Evolutionary conservation across 2,329 filamentous ascomycete species (phyloP).

Genomic region (Aulographum hederae): DNA sequence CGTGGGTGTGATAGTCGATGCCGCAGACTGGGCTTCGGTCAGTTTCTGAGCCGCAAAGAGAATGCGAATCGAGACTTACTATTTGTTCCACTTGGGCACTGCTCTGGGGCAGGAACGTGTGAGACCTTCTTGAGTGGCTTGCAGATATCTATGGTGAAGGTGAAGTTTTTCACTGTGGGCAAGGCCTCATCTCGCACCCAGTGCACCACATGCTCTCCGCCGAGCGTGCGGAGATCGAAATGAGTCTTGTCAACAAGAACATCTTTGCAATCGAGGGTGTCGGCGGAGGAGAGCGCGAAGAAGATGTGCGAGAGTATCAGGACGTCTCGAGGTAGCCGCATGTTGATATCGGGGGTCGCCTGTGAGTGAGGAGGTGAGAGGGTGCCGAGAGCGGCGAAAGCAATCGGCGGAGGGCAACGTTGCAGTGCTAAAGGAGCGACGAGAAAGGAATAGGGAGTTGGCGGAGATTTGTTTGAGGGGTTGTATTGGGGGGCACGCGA

Average conservation of each 20-base stretch:
- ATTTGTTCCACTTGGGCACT: constrained; percentile 53
- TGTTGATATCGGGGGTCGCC: no score
- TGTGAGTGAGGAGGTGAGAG: no score
- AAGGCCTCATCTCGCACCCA: constrained; percentile 27
- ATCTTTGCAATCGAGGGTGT: constrained; percentile 43
- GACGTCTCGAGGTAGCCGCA: no score
- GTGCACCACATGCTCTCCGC: constrained; percentile 51
- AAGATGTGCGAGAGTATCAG: neutral
- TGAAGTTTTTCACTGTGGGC: constrained; percentile 47
- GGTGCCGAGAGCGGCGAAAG: no score
- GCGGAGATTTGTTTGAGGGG: no score
- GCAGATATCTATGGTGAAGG: constrained; percentile 70
- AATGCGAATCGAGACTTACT: constrained; percentile 25
- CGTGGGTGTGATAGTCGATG: constrained; percentile 40
- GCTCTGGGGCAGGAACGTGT: constrained; percentile 32
- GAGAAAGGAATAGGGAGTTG: no score
- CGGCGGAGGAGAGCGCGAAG: constrained; percentile 10
- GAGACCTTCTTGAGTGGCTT: constrained; percentile 43
- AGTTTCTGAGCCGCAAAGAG: constrained; percentile 1
- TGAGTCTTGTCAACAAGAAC: constrained; percentile 38
- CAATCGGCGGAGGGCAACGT: no score
- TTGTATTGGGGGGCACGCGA: no score
- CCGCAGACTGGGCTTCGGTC: constrained; percentile 44
- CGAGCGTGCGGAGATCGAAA: constrained; percentile 46
- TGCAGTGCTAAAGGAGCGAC: no score